Base-by-base conservation (phyloP, 106 monocot genomes). In the Dendrobium catenatum region DNA sequence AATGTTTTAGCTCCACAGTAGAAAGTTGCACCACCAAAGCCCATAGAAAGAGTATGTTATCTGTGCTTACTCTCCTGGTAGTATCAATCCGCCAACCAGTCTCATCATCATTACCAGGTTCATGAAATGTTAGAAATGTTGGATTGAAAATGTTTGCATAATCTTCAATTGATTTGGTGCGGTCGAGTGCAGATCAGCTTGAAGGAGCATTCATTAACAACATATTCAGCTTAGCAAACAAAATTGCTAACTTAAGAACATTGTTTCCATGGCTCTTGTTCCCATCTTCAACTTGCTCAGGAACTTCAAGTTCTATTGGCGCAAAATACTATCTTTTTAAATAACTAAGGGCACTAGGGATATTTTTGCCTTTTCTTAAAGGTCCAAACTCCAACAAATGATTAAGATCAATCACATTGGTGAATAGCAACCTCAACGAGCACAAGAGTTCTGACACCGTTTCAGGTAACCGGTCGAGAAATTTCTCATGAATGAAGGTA, bases 401-500 rank as follows among this genome's bases (percentile, higher is more conserved):
- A 80, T 85, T 87, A 79, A 98, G 68, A 83, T 98, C 97, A 77
- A 94, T 9, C 82, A 94, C 70, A 75, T 87, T 87, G 42, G 80
- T 42, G 78, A 98, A 98, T 18, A 82, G 89, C 85, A 94, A 41
- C 75, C 82, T 88, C 84, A 98, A 86, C 24, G 91, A 94, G 72
- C 87, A 94, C 88, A 88, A 86, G 80, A 98, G 93, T 78, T 98
- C 97, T n/a, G 76, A 46, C 42, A 89, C 20, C 75, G 67, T 94
- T 68, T 90, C 79, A 59, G 92, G 94, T 43, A 94, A 77, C 29
- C 89, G 92, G 33, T 79, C 86, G 82, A 98, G 41, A 79, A 98
- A 94, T 73, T 94, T 97, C 72, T 90, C 86, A 79, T 92, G 92
- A 61, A 92, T 83, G 59, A 37, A 37, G 37, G 37, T 37, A 37